These are phyloP conservation scores for Tagetes patula DNA, from an alignment of 129 eudicot species.

Conservation along the genomic window DNA sequence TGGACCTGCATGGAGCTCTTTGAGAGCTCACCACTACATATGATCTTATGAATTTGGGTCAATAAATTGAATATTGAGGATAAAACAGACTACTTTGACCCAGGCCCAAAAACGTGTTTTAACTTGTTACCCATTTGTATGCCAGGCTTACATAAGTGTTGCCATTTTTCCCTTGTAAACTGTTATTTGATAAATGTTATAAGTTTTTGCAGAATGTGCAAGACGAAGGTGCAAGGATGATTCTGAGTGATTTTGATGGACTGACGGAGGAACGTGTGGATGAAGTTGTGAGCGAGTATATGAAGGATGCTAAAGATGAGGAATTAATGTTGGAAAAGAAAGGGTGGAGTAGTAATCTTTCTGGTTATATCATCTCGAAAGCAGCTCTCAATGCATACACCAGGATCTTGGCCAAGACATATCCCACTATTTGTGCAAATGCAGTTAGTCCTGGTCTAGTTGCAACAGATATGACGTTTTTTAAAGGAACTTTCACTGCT, in stretches of 20 bases:
- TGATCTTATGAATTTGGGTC: too few species aligned
- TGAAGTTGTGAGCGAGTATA: constrained; percentile 33
- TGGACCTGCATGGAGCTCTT: too few species aligned
- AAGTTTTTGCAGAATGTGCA: constrained; percentile 21
- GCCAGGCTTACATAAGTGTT: too few species aligned
- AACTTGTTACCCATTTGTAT: too few species aligned
- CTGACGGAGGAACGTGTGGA: constrained; percentile 44
- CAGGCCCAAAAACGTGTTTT: too few species aligned
- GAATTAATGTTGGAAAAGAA: constrained; percentile 24
- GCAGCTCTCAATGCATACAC: constrained; percentile 47
- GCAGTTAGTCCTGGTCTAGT: constrained; percentile 56
- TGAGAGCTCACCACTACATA: too few species aligned
- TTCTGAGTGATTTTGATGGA: constrained; percentile 30
- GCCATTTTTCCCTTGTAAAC: too few species aligned
- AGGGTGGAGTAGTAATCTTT: constrained; percentile 33
- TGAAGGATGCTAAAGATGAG: constrained; percentile 32
- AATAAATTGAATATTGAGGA: too few species aligned
- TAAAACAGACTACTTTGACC: too few species aligned
- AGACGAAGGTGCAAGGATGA: constrained; percentile 30
- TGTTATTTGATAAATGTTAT: background rate
- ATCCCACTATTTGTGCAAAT: constrained; percentile 33
- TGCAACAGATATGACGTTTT: constrained; percentile 38
- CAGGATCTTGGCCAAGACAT: constrained; percentile 38
- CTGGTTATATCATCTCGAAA: constrained; percentile 44
- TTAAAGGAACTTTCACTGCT: constrained; percentile 36